phyloP scores from a whole-genome alignment of 768 basidiomycete genomes.

The Boletus insuetus region DNA sequence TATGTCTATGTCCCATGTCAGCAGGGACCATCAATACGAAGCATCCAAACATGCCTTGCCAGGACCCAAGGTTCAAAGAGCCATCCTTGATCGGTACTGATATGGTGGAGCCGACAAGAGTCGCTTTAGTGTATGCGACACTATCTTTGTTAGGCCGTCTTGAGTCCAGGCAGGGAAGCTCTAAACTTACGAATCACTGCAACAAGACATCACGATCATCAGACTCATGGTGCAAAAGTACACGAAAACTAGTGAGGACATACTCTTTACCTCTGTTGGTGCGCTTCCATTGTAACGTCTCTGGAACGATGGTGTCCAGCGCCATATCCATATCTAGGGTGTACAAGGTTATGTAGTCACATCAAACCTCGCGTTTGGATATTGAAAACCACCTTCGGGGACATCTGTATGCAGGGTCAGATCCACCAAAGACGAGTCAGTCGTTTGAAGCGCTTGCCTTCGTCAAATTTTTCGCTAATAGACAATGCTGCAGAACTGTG shows the following conservation, averaged over 20 bases:
- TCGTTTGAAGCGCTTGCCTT: constrained; percentile 43
- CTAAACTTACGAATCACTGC: constrained; percentile 69
- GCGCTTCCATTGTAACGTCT: constrained; percentile 76
- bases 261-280: constrained; percentile 92
- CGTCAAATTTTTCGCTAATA: constrained; percentile 88
- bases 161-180: neutral
- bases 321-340: constrained; percentile 90
- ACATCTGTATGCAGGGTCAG: constrained; percentile 35
- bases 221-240: neutral
- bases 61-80: constrained; percentile 79
- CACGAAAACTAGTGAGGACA: constrained; percentile 8
- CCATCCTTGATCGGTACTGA: constrained; percentile 82
- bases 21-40: neutral
- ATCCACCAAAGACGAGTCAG: neutral
- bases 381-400: constrained; percentile 36
- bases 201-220: constrained; percentile 1
- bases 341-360: constrained; percentile 35
- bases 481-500: constrained; percentile 80
- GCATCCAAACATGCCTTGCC: constrained; percentile 70
- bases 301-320: constrained; percentile 84
- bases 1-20: constrained; percentile 48
- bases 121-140: constrained; percentile 88
- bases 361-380: neutral
- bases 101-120: constrained; percentile 79
- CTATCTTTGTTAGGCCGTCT: constrained; percentile 34